Evolutionary conservation across 2,329 filamentous ascomycete species (phyloP), one percentile per base, ranked within the genome.

Genomic region (Sporothrix mexicana): DNA sequence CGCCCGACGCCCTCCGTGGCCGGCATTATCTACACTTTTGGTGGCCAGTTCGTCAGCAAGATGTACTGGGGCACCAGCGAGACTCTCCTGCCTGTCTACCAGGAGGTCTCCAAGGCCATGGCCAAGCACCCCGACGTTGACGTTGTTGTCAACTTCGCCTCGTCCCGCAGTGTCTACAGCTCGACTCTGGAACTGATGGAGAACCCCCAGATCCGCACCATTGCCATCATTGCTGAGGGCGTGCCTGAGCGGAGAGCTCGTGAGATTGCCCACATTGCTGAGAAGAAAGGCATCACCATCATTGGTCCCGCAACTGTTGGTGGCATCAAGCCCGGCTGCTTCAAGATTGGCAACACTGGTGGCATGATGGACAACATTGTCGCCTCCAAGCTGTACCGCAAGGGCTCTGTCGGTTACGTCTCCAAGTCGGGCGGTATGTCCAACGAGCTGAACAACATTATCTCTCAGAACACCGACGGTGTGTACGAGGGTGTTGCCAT

Each of bases 351-450:
- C 83, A 99, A 99, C 90, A 99, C 96, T 80, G 96, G 96, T 90
- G 96, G 96, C 85, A 99, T 99, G 96, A 99, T 99, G 96, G 96
- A 99, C 90, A 99, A 99, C 90, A 99, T 99, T 80, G 96, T 99
- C 77, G 94, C 96, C 79, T 98, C 96, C 83, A 99, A 99, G 91
- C 93, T 99, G 75, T 99, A 99, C 91, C 95, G 96, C 85, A 96
- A 96, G 87, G 96, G 96, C 79, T 98, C 96, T 79, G 95, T 99
- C 78, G 96, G 94, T 79, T 99, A 99, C 85, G 96, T 99, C 84
- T 98, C 95, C 89, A 99, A 99, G 90, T 99, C 96, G 74, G 96
- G 96, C 82, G 96, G 96, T 86, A 99, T 99, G 96, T 98, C 96
- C 85, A 99, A 99, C 89, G 96, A 99, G 88, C 87, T 99, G 81